Percentiles rank a stretch among this genome's conserved stretches.
These are phyloP conservation scores for Trametes cinnabarina DNA, from an alignment of 768 basidiomycete species.

Conservation along the genomic window DNA sequence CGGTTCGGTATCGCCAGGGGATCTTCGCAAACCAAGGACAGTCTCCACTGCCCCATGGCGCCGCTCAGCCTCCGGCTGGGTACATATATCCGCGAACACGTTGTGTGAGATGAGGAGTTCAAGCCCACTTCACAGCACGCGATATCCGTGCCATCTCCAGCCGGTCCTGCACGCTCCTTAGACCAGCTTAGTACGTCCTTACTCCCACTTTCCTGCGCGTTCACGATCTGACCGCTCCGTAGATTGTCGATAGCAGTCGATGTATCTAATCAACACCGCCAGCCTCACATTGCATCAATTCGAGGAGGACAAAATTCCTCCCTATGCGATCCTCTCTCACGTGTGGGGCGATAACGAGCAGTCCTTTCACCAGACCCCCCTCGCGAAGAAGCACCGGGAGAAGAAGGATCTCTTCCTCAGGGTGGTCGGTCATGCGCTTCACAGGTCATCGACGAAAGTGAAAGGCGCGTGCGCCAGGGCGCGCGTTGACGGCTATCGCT, in stretches of 20 bases:
- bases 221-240: background rate
- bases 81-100: background rate
- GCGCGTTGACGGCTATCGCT: background rate
- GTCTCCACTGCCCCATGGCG: background rate
- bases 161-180: too few species aligned
- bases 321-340: slow-evolving; percentile 15
- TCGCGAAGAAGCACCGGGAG: background rate
- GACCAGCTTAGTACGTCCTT: too few species aligned
- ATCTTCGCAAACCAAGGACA: background rate
- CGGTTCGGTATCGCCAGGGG: background rate
- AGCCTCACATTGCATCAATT: background rate
- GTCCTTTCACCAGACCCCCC: slow-evolving; percentile 6
- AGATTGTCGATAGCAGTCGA: background rate
- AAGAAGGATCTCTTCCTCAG: background rate
- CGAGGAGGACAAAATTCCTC: background rate
- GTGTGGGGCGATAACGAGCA: slow-evolving; percentile 14
- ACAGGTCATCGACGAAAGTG: slow-evolving; percentile 4
- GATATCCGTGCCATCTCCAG: too few species aligned
- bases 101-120: too few species aligned
- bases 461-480: slow-evolving; percentile 2
- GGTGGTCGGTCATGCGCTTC: background rate
- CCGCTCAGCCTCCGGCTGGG: background rate
- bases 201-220: too few species aligned
- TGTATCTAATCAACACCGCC: slow-evolving; percentile 6
- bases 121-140: too few species aligned